phyloP scores from a whole-genome alignment of 306 rosid genomes.

The Dalbergia cochinchinensis region DNA sequence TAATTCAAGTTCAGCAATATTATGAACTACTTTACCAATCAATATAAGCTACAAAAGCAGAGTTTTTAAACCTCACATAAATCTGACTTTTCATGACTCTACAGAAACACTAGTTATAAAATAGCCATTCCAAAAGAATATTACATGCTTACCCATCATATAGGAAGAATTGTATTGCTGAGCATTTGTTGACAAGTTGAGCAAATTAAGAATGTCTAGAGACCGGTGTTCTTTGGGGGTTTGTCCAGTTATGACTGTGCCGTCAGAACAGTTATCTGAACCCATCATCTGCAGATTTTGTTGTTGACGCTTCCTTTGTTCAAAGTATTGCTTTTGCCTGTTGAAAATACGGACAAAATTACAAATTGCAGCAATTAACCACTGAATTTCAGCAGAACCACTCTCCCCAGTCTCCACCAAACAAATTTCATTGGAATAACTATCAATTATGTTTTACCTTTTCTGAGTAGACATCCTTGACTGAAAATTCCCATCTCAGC shows the following conservation, averaged over 20 bases:
- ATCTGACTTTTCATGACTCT: conserved; percentile 29
- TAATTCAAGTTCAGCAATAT: conserved; percentile 12
- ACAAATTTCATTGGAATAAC: conserved; percentile 14
- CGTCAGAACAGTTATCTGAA: conserved; percentile 54
- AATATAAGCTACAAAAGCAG: conserved; percentile 7
- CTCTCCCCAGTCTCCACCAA: conserved; percentile 33
- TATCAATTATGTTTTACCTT: conserved; percentile 58
- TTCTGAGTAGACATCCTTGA: conserved; percentile 80
- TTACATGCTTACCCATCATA: conserved; percentile 54
- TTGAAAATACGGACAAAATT: conserved; percentile 35
- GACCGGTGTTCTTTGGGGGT: conserved; percentile 67
- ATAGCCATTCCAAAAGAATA: conserved; percentile 19
- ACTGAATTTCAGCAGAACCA: conserved; percentile 16
- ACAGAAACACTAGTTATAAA: conserved; percentile 25
- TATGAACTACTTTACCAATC: not conserved
- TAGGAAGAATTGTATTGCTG: conserved; percentile 53
- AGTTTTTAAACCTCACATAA: conserved; percentile 6
- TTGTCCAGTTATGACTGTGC: conserved; percentile 49
- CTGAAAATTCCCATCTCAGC: conserved; percentile 60
- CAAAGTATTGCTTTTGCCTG: conserved; percentile 96
- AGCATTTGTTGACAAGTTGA: conserved; percentile 67
- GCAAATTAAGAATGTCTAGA: conserved; percentile 81
- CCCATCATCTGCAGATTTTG: conserved; percentile 60
- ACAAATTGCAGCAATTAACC: conserved; percentile 27
- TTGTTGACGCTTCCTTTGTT: conserved; percentile 86